These are phyloP conservation scores for Talaromyces sp. DNA, from an alignment of 2,329 filamentous ascomycete genomes.

Conservation along the genomic window DNA sequence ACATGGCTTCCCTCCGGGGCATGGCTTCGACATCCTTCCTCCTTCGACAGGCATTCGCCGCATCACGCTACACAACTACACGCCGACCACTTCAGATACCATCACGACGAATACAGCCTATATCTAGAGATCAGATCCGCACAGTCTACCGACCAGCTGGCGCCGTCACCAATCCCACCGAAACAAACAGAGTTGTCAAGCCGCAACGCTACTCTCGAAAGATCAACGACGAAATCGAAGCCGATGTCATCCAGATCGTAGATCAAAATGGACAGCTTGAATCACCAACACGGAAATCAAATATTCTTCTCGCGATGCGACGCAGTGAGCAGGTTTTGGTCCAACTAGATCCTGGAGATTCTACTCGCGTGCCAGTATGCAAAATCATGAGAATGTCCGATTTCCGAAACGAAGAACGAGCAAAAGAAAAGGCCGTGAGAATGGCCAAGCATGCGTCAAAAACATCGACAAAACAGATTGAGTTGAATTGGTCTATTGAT, in stretches of 20 bases:
- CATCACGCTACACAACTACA: constrained; percentile 6
- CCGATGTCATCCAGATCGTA: constrained; percentile 33
- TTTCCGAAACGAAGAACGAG: constrained; percentile 45
- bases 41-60: constrained; percentile 12
- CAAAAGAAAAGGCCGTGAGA: constrained; percentile 37
- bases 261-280: constrained; percentile 32
- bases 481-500: constrained; percentile 85
- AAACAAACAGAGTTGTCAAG: neutral
- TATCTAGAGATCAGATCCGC: neutral
- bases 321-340: constrained; percentile 51
- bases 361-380: constrained; percentile 58
- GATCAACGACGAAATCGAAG: constrained; percentile 33
- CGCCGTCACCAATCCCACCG: neutral
- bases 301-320: constrained; percentile 46
- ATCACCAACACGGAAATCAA: constrained; percentile 25
- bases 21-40: constrained; percentile 8
- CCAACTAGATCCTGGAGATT: constrained; percentile 41
- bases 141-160: constrained; percentile 2
- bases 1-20: constrained; percentile 13
- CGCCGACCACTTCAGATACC: neutral
- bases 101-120: neutral
- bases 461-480: constrained; percentile 66
- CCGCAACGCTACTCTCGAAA: constrained; percentile 14
- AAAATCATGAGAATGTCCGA: constrained; percentile 62
- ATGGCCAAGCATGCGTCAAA: constrained; percentile 39